phyloP scores from a whole-genome alignment of 2,329 filamentous ascomycete genomes.

The Zymoseptoria passerinii region DNA sequence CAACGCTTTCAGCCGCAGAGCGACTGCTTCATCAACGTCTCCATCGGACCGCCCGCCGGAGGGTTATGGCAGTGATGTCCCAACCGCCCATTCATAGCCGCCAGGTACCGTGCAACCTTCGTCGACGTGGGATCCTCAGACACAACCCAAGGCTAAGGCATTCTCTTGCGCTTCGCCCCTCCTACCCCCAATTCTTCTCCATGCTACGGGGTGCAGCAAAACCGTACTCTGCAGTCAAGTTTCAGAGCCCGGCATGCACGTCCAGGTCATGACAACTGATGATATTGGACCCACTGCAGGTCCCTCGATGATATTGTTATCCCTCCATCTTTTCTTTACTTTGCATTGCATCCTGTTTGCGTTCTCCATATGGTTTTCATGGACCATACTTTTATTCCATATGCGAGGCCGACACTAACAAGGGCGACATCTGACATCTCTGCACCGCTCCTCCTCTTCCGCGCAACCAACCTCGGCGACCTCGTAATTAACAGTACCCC shows the following conservation, averaged over 20 bases:
- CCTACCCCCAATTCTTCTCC: not conserved
- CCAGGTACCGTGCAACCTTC: too few species aligned
- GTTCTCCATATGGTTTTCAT: not conserved
- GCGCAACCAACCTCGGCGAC: slow-evolving; percentile 25
- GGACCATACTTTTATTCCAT: not conserved
- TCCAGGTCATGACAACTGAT: not conserved
- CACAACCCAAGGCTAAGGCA: not conserved
- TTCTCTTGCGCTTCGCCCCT: not conserved
- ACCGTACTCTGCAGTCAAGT: not conserved
- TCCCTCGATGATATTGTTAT: not conserved
- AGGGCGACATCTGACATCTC: not conserved
- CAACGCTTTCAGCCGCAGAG: not conserved
- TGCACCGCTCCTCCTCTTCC: slow-evolving; percentile 27
- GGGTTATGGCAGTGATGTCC: not conserved
- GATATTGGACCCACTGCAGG: not conserved
- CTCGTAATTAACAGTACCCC: slow-evolving; percentile 17
- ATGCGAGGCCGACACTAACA: not conserved
- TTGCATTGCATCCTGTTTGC: not conserved
- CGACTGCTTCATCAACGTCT: not conserved
- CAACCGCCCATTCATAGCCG: too few species aligned
- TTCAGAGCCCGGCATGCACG: too few species aligned
- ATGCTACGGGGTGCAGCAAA: not conserved
- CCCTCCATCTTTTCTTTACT: not conserved
- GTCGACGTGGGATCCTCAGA: not conserved
- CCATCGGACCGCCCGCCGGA: not conserved